Conservation (phyloP, 306 rosid genomes). For the Senna siamea region DNA sequence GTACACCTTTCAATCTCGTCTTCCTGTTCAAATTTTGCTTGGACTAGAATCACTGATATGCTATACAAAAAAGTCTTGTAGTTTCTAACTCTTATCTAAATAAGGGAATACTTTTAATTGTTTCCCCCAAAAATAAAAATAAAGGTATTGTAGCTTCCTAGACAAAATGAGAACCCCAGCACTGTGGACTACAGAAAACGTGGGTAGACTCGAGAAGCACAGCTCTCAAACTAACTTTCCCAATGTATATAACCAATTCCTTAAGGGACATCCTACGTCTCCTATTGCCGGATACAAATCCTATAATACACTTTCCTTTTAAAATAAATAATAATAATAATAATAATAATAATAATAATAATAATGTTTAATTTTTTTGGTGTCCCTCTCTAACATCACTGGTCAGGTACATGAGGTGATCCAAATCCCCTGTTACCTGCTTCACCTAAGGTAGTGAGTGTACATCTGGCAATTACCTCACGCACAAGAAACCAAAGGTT, state of each 20-base stretch:
- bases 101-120: not conserved
- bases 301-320: not conserved
- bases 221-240: not conserved
- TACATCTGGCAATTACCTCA: constrained; percentile 1
- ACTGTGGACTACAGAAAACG: constrained; percentile 2
- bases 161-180: not conserved
- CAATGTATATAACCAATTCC: not conserved
- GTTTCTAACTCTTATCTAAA: not conserved
- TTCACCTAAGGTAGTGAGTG: not conserved
- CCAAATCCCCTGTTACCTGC: not conserved
- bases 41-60: constrained; percentile 28
- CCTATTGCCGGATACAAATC: not conserved
- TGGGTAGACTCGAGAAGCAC: too few species aligned
- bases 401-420: not conserved
- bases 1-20: constrained; percentile 70
- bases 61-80: constrained; percentile 16
- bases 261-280: constrained; percentile 1
- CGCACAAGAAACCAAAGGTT: constrained; percentile 8
- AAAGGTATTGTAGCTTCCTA: not conserved
- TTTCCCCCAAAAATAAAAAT: too few species aligned
- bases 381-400: not conserved
- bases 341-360: too few species aligned
- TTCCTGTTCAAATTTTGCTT: constrained; percentile 65
- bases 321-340: too few species aligned
- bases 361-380: not conserved